These are phyloP conservation scores for Mortierella antarctica DNA, from an alignment of 192 early-diverging fungal species.

Conservation along the genomic window DNA sequence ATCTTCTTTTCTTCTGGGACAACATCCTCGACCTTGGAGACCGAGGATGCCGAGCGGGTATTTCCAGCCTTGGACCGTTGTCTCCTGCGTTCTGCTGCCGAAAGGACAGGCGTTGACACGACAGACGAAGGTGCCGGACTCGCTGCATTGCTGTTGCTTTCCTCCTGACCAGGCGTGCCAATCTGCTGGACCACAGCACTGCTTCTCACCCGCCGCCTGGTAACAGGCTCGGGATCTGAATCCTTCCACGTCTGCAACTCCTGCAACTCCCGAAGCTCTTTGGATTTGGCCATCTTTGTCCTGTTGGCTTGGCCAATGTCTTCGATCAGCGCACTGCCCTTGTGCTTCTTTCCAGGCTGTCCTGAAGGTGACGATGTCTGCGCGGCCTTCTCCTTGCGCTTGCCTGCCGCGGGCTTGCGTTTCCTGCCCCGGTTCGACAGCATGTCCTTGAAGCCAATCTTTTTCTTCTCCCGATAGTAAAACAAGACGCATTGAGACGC, in stretches of 20 bases:
- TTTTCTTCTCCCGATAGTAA: conserved; percentile 85
- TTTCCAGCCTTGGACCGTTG: conserved; percentile 23
- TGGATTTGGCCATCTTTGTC: conserved; percentile 56
- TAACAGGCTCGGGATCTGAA: conserved; percentile 27
- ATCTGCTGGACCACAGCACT: conserved; percentile 17
- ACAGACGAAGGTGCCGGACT: conserved; percentile 47
- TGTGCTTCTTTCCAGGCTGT: conserved; percentile 46
- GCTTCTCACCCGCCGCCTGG: conserved; percentile 44
- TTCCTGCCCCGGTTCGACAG: conserved; percentile 63
- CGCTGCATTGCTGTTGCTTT: conserved; percentile 30
- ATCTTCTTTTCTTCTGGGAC: conserved; percentile 23
- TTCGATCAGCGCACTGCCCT: conserved; percentile 54
- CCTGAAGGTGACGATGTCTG: conserved; percentile 48
- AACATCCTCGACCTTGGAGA: conserved; percentile 11
- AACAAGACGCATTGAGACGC: conserved; percentile 78
- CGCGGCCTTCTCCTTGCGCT: conserved; percentile 61
- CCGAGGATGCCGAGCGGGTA: conserved; percentile 19
- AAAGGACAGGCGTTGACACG: conserved; percentile 14
- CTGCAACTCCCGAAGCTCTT: conserved; percentile 59
- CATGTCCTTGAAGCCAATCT: conserved; percentile 75
- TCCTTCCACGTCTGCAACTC: conserved; percentile 54
- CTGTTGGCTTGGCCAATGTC: conserved; percentile 67
- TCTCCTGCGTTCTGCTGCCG: conserved; percentile 25
- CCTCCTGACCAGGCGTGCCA: conserved; percentile 37
- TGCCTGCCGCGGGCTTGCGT: conserved; percentile 38